phyloP scores from a whole-genome alignment of 371 early-diverging fungal genomes.

The Mucor ambiguus region DNA sequence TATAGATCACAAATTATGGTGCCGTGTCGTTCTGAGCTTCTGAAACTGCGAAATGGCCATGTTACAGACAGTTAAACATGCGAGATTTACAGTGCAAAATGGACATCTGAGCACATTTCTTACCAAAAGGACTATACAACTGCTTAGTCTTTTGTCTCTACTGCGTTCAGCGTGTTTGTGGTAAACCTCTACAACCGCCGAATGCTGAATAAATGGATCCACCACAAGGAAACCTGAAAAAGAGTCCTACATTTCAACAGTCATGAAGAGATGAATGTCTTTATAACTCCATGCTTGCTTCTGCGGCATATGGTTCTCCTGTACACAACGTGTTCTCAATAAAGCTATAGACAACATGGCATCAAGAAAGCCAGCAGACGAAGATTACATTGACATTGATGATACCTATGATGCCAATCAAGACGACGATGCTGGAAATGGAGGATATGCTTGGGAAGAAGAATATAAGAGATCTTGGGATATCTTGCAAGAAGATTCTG shows the following conservation, averaged over 20 bases:
- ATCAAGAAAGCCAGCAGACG: conserved; percentile 38
- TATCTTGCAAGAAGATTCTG: conserved; percentile 88
- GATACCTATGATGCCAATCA: conserved; percentile 50
- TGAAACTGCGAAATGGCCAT: background rate
- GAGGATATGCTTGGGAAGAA: conserved; percentile 91
- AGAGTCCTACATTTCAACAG: background rate
- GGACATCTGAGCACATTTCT: background rate
- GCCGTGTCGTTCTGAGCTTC: background rate
- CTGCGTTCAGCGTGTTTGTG: background rate
- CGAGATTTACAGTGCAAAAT: background rate
- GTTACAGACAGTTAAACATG: background rate
- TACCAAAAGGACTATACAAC: background rate
- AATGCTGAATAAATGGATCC: background rate
- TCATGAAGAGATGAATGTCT: background rate
- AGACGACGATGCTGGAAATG: conserved; percentile 49
- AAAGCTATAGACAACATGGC: conserved; percentile 3
- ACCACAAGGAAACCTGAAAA: background rate
- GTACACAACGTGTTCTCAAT: background rate
- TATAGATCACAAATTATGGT: background rate
- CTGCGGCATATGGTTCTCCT: conserved; percentile 1
- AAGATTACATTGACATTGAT: conserved; percentile 57
- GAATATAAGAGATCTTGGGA: conserved; percentile 97
- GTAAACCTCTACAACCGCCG: background rate
- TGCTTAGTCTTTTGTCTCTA: background rate
- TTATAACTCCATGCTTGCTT: background rate